These are phyloP conservation scores for Aspergillus oerlinghausenensis DNA, from an alignment of 2,329 filamentous ascomycete species.

Conservation along the genomic window DNA sequence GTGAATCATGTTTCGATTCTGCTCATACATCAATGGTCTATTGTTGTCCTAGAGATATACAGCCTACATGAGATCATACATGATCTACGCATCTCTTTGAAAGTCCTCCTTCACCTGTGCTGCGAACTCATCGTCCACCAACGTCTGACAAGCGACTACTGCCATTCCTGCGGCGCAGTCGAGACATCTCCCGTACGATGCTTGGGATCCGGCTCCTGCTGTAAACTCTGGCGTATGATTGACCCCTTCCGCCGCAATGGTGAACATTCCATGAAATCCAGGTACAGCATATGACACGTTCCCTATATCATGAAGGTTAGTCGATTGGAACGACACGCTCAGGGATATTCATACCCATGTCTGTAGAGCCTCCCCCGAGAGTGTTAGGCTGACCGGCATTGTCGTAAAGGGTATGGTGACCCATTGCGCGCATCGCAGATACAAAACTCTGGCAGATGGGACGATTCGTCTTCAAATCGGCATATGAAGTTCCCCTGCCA, in stretches of 20 bases:
- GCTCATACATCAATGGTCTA: too few relatives aligned
- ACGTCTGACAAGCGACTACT: conserved; percentile 25
- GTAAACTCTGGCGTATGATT: conserved; percentile 54
- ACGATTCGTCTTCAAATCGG: conserved; percentile 26
- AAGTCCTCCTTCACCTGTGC: conserved; percentile 23
- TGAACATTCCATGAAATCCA: conserved; percentile 37
- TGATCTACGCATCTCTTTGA: conserved; percentile 4
- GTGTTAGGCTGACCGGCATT: conserved; percentile 12
- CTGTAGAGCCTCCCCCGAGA: conserved; percentile 22
- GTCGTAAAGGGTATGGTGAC: conserved; percentile 20
- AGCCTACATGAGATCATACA: too few relatives aligned
- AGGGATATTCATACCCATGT: conserved; percentile 19
- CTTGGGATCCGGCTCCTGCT: conserved; percentile 46
- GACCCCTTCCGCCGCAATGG: conserved; percentile 42
- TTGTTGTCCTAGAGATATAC: too few relatives aligned
- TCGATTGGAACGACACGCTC: too few relatives aligned
- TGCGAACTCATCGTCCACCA: conserved; percentile 26
- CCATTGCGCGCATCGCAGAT: conserved; percentile 26
- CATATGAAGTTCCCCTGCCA: conserved; percentile 26
- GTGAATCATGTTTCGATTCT: too few relatives aligned
- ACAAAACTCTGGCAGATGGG: conserved; percentile 29
- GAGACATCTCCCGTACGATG: conserved; percentile 43
- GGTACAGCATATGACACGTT: conserved; percentile 43
- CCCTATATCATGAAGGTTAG: conserved; percentile 27
- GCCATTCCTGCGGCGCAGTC: conserved; percentile 28